Evolutionary conservation across 345 rosid species (phyloP).

Genomic region (Eucalyptus marginata): DNA sequence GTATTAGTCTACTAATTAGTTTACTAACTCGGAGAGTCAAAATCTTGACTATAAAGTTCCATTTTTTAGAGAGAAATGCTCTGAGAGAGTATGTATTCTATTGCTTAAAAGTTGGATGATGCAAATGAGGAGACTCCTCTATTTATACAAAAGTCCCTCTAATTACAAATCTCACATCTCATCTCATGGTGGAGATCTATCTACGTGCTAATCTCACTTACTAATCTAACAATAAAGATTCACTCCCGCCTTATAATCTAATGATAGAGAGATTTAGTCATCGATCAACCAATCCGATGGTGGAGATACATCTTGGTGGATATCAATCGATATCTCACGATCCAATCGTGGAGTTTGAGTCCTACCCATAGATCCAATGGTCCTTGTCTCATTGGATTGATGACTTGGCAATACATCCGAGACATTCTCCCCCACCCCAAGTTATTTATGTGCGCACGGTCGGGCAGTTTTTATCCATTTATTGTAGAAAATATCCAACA

Average conservation of each 20-base stretch:
- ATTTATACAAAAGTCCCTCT: neutral
- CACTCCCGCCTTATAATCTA: neutral
- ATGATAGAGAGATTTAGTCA: neutral
- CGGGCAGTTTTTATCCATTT: neutral
- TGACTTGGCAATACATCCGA: neutral
- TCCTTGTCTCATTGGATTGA: neutral
- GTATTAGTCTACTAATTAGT: too few species aligned
- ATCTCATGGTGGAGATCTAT: neutral
- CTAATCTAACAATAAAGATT: neutral
- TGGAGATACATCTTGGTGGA: neutral
- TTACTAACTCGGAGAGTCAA: too few species aligned
- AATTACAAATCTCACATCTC: neutral
- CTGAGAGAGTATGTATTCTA: neutral
- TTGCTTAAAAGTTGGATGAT: neutral
- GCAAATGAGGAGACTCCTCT: neutral
- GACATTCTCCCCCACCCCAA: neutral
- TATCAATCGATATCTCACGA: neutral
- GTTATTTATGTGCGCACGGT: neutral
- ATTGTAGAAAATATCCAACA: neutral
- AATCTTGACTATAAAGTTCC: too few species aligned
- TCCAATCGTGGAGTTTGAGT: neutral
- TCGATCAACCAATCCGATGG: neutral
- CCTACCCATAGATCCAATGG: neutral
- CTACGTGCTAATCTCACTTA: neutral
- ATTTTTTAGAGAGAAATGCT: neutral